Percentiles rank a stretch among this genome's conserved stretches.
Conservation (phyloP, 371 early-diverging fungal species). For the Sanchytrium tribonematis region DNA sequence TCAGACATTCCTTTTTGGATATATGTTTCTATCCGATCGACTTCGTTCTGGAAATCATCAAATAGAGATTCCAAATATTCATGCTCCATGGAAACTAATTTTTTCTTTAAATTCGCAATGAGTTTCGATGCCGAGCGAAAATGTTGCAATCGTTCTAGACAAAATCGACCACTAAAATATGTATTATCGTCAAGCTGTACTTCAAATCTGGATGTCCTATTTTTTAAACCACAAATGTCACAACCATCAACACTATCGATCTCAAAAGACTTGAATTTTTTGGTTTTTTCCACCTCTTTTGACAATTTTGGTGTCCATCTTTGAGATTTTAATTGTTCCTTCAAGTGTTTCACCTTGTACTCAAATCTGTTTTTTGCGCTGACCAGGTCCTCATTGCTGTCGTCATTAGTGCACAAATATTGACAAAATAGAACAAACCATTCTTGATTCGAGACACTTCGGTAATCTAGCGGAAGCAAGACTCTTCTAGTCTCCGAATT, state of each 20-base stretch:
- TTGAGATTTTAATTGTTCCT: background rate
- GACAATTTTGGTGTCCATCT: background rate
- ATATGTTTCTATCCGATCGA: background rate
- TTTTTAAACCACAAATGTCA: background rate
- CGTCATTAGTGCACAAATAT: background rate
- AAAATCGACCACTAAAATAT: background rate
- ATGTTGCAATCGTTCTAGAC: background rate
- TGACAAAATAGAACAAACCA: background rate
- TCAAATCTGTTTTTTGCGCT: background rate
- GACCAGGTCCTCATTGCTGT: background rate
- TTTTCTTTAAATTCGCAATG: background rate
- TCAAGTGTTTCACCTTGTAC: background rate
- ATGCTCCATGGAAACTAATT: background rate
- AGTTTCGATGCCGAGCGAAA: background rate
- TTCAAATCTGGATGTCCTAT: background rate
- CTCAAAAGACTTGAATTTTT: background rate
- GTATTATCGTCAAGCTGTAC: background rate
- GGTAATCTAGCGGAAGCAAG: background rate
- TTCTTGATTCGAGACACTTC: background rate
- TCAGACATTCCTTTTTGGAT: background rate
- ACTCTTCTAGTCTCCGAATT: background rate
- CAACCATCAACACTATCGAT: background rate
- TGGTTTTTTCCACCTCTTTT: background rate
- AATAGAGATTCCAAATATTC: background rate
- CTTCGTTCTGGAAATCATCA: background rate